Percentiles rank a stretch among this genome's conserved stretches.
Conservation (phyloP, 2,329 filamentous ascomycete species). For the Grosmannia serpens region DNA sequence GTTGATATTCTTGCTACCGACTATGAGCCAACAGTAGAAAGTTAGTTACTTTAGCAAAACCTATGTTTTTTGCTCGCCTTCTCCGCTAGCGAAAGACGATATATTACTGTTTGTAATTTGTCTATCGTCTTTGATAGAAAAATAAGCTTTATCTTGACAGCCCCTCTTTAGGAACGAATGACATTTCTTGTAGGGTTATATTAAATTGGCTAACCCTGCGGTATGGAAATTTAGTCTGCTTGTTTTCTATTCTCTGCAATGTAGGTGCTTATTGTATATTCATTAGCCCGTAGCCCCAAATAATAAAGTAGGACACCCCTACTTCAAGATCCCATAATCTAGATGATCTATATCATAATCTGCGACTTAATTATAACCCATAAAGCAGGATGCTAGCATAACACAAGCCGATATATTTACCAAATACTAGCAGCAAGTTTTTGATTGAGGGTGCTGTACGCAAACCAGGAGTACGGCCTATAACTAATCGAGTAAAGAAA, state of each 20-base stretch:
- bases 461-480: too few species aligned
- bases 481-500: too few species aligned
- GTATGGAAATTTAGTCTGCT: too few species aligned
- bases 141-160: too few species aligned
- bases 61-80: background rate
- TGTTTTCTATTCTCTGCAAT: too few species aligned
- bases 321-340: background rate
- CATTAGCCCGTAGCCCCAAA: background rate
- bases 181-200: too few species aligned
- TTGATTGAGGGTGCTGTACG: too few species aligned
- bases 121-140: constrained; percentile 1
- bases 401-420: constrained; percentile 3
- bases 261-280: too few species aligned
- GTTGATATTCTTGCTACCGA: constrained; percentile 19
- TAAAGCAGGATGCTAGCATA: constrained; percentile 3
- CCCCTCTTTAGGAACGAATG: too few species aligned
- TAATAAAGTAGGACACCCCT: background rate
- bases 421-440: constrained; percentile 3
- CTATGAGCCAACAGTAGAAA: constrained; percentile 15
- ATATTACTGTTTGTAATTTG: too few species aligned
- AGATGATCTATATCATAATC: background rate
- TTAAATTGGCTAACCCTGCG: too few species aligned
- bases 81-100: background rate
- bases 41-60: constrained; percentile 14
- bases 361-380: background rate